phyloP scores from a whole-genome alignment of 2,329 filamentous ascomycete species.

The Fusarium drepaniforme region DNA sequence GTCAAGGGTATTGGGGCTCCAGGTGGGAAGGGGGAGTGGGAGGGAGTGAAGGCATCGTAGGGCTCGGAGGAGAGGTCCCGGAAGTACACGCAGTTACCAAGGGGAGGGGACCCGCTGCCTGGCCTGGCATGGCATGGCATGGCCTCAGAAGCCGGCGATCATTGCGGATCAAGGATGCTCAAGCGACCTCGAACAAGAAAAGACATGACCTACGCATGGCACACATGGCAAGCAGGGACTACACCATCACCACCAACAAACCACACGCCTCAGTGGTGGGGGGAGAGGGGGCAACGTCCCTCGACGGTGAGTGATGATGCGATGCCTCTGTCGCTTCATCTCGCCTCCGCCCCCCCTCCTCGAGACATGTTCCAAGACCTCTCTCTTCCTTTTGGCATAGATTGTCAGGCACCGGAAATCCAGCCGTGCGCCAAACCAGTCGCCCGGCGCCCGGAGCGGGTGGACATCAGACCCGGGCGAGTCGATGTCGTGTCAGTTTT shows the following conservation, averaged over 20 bases:
- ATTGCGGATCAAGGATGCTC: slow-evolving; percentile 5
- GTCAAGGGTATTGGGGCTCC: slow-evolving; percentile 20
- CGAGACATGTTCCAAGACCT: not conserved
- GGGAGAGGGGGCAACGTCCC: not conserved
- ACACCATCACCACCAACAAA: slow-evolving; percentile 3
- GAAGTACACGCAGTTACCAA: not conserved
- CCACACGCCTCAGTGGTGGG: not conserved
- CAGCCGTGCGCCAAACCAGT: slow-evolving; percentile 37
- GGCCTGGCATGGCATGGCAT: not conserved
- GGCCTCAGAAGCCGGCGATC: slow-evolving; percentile 27
- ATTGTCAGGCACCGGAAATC: slow-evolving; percentile 36
- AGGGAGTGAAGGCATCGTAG: slow-evolving; percentile 21
- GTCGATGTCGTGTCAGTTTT: slow-evolving; percentile 21
- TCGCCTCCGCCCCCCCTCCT: slow-evolving; percentile 3
- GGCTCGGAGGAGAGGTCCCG: slow-evolving; percentile 34
- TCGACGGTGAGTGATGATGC: not conserved
- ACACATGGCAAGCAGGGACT: slow-evolving; percentile 30
- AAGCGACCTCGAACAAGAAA: not conserved
- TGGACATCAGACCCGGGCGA: slow-evolving; percentile 20
- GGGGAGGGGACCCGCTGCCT: slow-evolving; percentile 9
- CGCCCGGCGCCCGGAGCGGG: slow-evolving; percentile 28
- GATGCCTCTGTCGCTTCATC: slow-evolving; percentile 22
- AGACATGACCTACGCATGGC: slow-evolving; percentile 5
- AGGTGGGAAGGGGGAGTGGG: not conserved
- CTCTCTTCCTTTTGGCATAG: slow-evolving; percentile 26